Evolutionary conservation across 1,139 yeast species (phyloP).

Genomic region (Suhomyces atakaporum): DNA sequence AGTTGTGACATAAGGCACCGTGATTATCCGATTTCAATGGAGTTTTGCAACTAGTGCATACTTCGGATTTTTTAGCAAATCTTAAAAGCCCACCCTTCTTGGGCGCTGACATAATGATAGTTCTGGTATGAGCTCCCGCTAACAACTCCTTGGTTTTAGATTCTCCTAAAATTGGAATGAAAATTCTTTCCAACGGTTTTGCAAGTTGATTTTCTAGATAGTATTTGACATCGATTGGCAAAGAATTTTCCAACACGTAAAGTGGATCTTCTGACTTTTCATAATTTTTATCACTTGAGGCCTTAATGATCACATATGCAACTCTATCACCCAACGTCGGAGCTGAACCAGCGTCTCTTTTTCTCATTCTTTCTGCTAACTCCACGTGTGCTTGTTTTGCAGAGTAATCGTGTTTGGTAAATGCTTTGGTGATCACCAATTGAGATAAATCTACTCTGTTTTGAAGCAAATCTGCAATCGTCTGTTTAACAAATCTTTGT

Average conservation of each 20-base stretch:
- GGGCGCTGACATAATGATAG: conserved; percentile 66
- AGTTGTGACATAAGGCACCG: conserved; percentile 82
- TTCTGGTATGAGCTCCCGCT: conserved; percentile 80
- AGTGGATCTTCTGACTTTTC: conserved; percentile 97
- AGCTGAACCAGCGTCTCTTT: conserved; percentile 96
- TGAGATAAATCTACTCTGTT: conserved; percentile 92
- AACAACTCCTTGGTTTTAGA: conserved; percentile 75
- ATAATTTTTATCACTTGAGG: conserved; percentile 85
- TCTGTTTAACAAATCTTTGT: conserved; percentile 76
- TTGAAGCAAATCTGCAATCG: conserved; percentile 88
- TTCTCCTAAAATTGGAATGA: conserved; percentile 94
- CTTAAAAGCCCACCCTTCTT: conserved; percentile 83
- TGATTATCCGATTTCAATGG: conserved; percentile 68
- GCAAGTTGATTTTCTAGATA: conserved; percentile 91
- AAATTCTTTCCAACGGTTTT: conserved; percentile 89
- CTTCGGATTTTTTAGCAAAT: conserved; percentile 86
- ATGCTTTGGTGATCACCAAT: conserved; percentile 89
- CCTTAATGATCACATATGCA: conserved; percentile 88
- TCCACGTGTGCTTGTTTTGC: conserved; percentile 98
- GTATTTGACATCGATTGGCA: conserved; percentile 93
- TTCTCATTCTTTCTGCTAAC: conserved; percentile 91
- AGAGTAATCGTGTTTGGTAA: conserved; percentile 87
- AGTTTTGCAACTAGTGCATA: conserved; percentile 85
- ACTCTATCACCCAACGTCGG: conserved; percentile 98
- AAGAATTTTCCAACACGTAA: conserved; percentile 84